These are phyloP conservation scores for Beta lomatogona DNA, from an alignment of 179 eudicot genomes.

Conservation along the genomic window DNA sequence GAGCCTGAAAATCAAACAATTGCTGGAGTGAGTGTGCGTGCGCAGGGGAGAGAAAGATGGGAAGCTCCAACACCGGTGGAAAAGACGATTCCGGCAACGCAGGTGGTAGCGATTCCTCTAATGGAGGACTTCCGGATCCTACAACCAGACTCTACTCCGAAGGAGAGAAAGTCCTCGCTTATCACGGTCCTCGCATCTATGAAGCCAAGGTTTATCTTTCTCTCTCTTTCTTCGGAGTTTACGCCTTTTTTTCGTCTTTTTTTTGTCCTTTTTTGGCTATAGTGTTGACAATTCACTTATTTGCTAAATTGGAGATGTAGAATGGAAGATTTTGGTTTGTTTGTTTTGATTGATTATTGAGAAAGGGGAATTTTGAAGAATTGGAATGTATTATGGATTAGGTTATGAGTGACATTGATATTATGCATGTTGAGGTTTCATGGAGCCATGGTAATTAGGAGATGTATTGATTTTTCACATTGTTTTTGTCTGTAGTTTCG, in stretches of 20 bases:
- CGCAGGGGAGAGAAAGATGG: slow-evolving; percentile 40
- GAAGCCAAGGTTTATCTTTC: slow-evolving; percentile 77
- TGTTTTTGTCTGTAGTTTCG: no score
- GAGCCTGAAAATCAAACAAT: not conserved
- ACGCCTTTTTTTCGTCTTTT: not conserved
- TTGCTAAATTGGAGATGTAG: not conserved
- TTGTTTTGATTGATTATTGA: not conserved
- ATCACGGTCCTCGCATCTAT: slow-evolving; percentile 93
- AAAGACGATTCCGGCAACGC: slow-evolving; percentile 66
- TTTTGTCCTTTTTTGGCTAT: no score
- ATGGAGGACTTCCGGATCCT: slow-evolving; percentile 53
- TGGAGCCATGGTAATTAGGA: not conserved
- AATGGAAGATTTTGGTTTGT: not conserved
- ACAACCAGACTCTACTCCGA: slow-evolving; percentile 51
- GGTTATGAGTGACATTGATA: not conserved
- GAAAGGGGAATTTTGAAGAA: not conserved
- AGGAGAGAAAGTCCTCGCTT: slow-evolving; percentile 91
- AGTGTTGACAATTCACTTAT: no score
- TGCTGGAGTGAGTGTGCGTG: not conserved
- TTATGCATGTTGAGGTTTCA: not conserved
- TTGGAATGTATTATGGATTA: slow-evolving; percentile 7
- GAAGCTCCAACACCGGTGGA: slow-evolving; percentile 55
- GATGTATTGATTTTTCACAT: not conserved
- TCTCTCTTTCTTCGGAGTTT: not conserved
- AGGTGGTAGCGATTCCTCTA: slow-evolving; percentile 60